A percentile compares a stretch with the other conserved stretches of the same genome.
Conservation (phyloP, 140 eudicot species). For the Bidens hawaiensis region DNA sequence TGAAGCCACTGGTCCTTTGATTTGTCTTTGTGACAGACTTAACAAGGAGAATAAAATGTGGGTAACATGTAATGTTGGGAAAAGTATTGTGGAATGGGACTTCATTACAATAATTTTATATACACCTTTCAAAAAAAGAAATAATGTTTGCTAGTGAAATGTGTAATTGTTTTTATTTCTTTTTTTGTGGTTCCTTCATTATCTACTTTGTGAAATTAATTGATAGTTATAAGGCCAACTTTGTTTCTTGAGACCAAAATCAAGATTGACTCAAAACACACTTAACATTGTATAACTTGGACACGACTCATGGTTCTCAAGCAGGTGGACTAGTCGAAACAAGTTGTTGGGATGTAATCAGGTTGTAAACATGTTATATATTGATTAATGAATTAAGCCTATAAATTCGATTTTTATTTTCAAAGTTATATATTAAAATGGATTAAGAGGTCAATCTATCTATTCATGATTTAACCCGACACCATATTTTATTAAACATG, state of each 20-base stretch:
- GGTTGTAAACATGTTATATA: background rate
- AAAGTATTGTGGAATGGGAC: constrained; percentile 16
- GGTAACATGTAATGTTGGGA: constrained; percentile 30
- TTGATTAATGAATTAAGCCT: background rate
- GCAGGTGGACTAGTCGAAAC: too few species aligned
- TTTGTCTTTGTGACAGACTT: background rate
- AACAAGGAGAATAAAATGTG: constrained; percentile 17
- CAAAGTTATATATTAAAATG: too few species aligned
- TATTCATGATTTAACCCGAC: background rate
- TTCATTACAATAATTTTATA: constrained; percentile 13
- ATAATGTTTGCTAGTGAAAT: constrained; percentile 12
- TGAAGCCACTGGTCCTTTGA: background rate
- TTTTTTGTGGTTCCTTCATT: background rate
- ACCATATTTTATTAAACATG: too few species aligned
- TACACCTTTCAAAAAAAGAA: constrained; percentile 14
- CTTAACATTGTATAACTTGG: too few species aligned
- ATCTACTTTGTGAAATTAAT: too few species aligned
- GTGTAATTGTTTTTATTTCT: background rate
- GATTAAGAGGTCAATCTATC: too few species aligned
- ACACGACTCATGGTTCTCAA: too few species aligned
- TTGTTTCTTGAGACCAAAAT: background rate
- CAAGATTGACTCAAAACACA: too few species aligned
- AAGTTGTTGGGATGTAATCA: background rate
- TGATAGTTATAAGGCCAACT: background rate
- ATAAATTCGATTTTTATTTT: too few species aligned